A percentile compares a stretch with the other conserved stretches of the same genome.
phyloP scores from a whole-genome alignment of 2,329 filamentous ascomycete genomes.

The Phoma sp. region DNA sequence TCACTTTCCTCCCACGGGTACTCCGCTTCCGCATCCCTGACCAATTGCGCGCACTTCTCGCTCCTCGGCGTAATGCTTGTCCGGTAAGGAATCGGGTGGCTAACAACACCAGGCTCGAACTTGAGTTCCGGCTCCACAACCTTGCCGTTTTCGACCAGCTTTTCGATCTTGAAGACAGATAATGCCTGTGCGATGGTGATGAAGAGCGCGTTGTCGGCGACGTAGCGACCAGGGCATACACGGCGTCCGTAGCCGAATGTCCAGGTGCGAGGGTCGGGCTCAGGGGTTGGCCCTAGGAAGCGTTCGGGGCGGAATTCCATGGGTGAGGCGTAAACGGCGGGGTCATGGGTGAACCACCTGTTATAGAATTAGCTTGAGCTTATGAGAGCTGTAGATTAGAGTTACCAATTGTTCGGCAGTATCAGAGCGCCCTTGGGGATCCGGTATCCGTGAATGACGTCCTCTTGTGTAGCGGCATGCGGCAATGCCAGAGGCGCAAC shows the following conservation, averaged over 20 bases:
- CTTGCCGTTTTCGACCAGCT: conserved; percentile 47
- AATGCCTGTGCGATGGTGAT: conserved; percentile 54
- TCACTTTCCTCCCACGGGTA: conserved; percentile 52
- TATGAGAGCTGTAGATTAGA: no score
- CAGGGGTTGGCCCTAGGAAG: conserved; percentile 46
- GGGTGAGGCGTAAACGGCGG: conserved; percentile 46
- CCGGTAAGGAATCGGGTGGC: conserved; percentile 49
- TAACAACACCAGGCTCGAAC: conserved; percentile 48
- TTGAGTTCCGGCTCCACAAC: conserved; percentile 45
- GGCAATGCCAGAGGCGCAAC: conserved; percentile 42
- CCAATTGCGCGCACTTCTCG: conserved; percentile 40
- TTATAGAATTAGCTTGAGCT: not conserved
- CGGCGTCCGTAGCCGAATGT: conserved; percentile 53
- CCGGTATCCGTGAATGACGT: conserved; percentile 47
- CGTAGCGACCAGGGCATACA: conserved; percentile 51
- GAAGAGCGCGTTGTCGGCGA: conserved; percentile 53
- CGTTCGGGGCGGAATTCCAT: conserved; percentile 55
- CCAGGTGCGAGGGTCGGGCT: conserved; percentile 48
- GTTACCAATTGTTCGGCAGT: conserved; percentile 50
- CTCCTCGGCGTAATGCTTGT: conserved; percentile 45
- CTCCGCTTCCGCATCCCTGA: conserved; percentile 41
- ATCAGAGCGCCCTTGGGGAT: conserved; percentile 53
- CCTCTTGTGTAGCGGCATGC: conserved; percentile 41
- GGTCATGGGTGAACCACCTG: conserved; percentile 53
- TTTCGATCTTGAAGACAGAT: conserved; percentile 55